phyloP scores from a whole-genome alignment of 768 basidiomycete genomes.

The Agrocybe pediades region DNA sequence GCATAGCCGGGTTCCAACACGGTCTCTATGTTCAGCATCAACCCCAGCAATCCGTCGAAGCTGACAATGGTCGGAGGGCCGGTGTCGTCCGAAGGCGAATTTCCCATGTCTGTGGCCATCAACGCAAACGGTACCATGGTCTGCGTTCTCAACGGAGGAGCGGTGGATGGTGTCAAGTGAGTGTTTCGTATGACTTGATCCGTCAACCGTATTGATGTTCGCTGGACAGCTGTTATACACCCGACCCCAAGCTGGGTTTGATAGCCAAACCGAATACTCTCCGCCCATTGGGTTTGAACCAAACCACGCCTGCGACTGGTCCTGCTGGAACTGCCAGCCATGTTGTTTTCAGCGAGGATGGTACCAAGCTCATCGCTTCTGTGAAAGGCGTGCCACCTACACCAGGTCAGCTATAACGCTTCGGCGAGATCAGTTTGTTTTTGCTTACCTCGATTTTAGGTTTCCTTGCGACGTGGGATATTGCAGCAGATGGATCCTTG shows the following conservation, averaged over 20 bases:
- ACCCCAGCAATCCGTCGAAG: constrained; percentile 42
- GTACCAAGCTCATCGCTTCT: constrained; percentile 43
- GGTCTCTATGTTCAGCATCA: constrained; percentile 39
- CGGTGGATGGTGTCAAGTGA: constrained; percentile 38
- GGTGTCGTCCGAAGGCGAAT: constrained; percentile 47
- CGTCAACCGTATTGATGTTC: neutral
- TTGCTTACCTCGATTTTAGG: neutral
- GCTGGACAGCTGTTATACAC: constrained; percentile 39
- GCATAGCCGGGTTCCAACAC: constrained; percentile 50
- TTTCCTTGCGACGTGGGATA: constrained; percentile 3
- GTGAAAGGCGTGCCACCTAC: constrained; percentile 50
- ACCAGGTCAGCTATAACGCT: constrained; percentile 18
- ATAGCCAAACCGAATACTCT: constrained; percentile 40
- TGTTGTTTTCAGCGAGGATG: constrained; percentile 48
- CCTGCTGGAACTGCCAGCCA: constrained; percentile 49
- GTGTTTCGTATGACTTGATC: neutral
- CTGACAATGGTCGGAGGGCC: constrained; percentile 45
- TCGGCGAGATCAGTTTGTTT: neutral
- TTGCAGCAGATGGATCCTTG: neutral
- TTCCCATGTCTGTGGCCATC: constrained; percentile 47
- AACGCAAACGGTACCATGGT: constrained; percentile 28
- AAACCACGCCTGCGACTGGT: constrained; percentile 54
- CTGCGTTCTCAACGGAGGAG: constrained; percentile 46
- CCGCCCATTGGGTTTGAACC: constrained; percentile 46
- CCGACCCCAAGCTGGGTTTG: constrained; percentile 43